Conservation (phyloP, 2,329 filamentous ascomycete genomes). For the Cladosporium sp. region DNA sequence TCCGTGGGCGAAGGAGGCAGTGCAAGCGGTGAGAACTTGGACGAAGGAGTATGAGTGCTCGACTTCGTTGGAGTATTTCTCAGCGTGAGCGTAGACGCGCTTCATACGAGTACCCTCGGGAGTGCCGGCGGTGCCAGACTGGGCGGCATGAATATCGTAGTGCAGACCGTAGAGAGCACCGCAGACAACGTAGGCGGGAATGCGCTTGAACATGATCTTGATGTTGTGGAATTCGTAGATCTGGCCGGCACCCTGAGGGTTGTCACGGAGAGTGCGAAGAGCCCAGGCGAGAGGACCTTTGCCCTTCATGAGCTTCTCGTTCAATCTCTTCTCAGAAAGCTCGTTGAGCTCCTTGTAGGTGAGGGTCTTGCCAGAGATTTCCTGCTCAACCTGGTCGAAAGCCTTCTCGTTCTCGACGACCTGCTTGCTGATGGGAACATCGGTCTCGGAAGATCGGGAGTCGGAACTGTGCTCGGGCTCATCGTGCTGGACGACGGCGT, state of each 20-base stretch:
- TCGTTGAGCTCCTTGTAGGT: conserved; percentile 59
- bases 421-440: conserved; percentile 8
- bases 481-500: conserved; percentile 68
- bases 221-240: conserved; percentile 73
- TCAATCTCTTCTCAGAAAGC: conserved; percentile 53
- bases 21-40: conserved; percentile 64
- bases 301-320: conserved; percentile 58
- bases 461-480: conserved; percentile 22
- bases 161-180: conserved; percentile 67
- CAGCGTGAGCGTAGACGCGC: conserved; percentile 52
- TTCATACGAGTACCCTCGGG: conserved; percentile 67
- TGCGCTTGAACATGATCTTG: conserved; percentile 55
- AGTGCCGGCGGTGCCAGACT: conserved; percentile 64
- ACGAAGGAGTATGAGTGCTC: conserved; percentile 64
- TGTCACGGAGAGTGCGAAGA: conserved; percentile 69
- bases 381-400: conserved; percentile 33
- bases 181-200: conserved; percentile 62
- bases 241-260: conserved; percentile 66
- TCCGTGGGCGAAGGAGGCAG: conserved; percentile 67
- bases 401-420: conserved; percentile 31
- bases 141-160: conserved; percentile 77
- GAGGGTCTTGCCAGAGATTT: conserved; percentile 39
- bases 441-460: conserved; percentile 2
- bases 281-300: conserved; percentile 74
- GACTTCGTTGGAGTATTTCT: conserved; percentile 58